Percentiles rank a stretch among this genome's conserved stretches.
phyloP scores from a whole-genome alignment of 2,329 filamentous ascomycete species.

The Neopestalotiopsis clavispora region DNA sequence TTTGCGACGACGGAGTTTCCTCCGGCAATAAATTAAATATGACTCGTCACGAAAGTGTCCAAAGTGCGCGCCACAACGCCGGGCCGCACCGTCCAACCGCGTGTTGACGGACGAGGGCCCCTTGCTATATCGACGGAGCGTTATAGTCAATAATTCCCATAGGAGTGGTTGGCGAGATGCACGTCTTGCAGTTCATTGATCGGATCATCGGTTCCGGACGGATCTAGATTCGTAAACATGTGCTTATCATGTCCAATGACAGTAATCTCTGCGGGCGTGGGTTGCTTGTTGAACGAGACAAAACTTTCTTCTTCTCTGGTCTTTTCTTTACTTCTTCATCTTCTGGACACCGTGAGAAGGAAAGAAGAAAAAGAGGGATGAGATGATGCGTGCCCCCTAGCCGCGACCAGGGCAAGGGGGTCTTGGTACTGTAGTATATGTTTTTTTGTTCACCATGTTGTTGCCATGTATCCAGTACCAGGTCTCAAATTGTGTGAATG shows the following conservation, averaged over 20 bases:
- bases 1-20: neutral
- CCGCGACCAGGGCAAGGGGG: too few relatives aligned
- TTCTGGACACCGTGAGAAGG: too few relatives aligned
- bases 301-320: too few relatives aligned
- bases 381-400: too few relatives aligned
- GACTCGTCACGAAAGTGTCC: neutral
- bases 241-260: neutral
- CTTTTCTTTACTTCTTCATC: too few relatives aligned
- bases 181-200: neutral
- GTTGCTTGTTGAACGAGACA: too few relatives aligned
- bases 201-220: neutral
- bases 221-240: neutral
- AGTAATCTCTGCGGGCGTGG: too few relatives aligned
- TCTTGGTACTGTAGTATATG: too few relatives aligned
- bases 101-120: neutral
- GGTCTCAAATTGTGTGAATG: too few relatives aligned
- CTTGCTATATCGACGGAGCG: neutral
- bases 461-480: too few relatives aligned
- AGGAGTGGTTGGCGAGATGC: neutral
- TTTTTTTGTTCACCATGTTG: too few relatives aligned
- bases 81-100: neutral
- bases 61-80: neutral
- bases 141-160: conserved; percentile 1
- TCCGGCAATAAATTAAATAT: neutral
- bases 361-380: too few relatives aligned